Percentiles rank a stretch among this genome's conserved stretches.
Conservation (phyloP, 352 stramenopile genomes). For the Phytopythium ostracodes region DNA sequence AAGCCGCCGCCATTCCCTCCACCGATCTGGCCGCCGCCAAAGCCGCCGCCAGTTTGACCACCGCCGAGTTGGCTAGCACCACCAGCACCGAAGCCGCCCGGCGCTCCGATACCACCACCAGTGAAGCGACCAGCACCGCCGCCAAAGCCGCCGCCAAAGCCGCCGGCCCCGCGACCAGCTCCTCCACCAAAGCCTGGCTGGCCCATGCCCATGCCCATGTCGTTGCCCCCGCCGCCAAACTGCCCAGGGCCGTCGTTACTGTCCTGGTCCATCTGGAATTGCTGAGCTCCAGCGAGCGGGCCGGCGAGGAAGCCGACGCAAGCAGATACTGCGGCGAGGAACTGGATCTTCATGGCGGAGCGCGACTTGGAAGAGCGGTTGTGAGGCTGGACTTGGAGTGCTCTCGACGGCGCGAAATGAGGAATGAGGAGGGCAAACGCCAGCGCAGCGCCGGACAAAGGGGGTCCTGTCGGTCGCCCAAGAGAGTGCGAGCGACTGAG, state of each 20-base stretch:
- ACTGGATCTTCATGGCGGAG: slow-evolving; percentile 1
- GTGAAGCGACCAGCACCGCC: neutral
- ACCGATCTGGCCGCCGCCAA: neutral
- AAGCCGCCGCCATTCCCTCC: neutral
- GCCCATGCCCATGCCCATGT: neutral
- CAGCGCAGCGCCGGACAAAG: neutral
- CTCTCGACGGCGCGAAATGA: neutral
- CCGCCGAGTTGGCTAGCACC: neutral
- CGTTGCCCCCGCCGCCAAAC: neutral
- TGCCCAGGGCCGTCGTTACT: neutral
- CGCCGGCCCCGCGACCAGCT: neutral
- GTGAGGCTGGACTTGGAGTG: slow-evolving; percentile 1
- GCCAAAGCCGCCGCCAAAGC: neutral
- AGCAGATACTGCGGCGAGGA: neutral
- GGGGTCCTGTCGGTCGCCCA: neutral
- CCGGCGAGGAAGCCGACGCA: neutral
- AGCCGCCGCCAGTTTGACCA: neutral
- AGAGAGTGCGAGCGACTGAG: neutral
- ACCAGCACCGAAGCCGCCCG: neutral
- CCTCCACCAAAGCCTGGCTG: neutral
- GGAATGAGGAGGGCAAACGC: neutral
- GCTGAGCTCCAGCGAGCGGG: neutral
- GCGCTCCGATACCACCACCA: neutral
- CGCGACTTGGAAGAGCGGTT: neutral
- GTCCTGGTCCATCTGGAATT: neutral